Conservation (phyloP, 1,284 basidiomycete genomes). For the Leccinum pachyderme region DNA sequence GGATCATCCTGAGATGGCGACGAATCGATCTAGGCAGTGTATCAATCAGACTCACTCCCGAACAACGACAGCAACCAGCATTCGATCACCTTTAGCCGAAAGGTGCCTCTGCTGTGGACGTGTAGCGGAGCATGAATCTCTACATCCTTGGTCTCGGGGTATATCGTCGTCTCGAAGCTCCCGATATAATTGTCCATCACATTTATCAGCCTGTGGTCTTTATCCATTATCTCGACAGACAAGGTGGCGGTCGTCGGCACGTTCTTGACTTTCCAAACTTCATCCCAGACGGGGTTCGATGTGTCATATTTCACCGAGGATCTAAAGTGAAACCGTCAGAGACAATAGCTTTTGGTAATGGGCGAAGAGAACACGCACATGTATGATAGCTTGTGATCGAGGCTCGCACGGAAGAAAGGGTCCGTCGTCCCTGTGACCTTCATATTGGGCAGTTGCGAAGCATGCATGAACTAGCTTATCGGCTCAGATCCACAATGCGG, state of each 20-base stretch:
- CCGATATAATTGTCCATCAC: constrained; percentile 61
- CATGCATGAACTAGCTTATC: constrained; percentile 58
- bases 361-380: constrained; percentile 43
- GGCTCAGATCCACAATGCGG: neutral
- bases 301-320: constrained; percentile 63
- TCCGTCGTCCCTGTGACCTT: constrained; percentile 66
- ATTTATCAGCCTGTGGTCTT: constrained; percentile 53
- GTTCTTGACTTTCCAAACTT: constrained; percentile 67
- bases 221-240: constrained; percentile 59
- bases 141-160: constrained; percentile 57
- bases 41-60: constrained; percentile 12
- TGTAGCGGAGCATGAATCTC: constrained; percentile 54
- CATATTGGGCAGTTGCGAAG: constrained; percentile 64
- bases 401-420: constrained; percentile 67
- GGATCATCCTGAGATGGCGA: constrained; percentile 40
- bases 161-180: constrained; percentile 52
- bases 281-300: constrained; percentile 70
- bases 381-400: constrained; percentile 61
- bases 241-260: constrained; percentile 62
- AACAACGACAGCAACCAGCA: neutral
- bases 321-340: constrained; percentile 35
- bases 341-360: neutral
- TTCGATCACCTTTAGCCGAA: constrained; percentile 61
- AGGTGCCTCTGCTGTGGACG: constrained; percentile 52
- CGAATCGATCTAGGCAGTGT: constrained; percentile 40